Evolutionary conservation across 2,329 filamentous ascomycete species (phyloP).

Genomic region (Teratosphaeria epicoccoides): DNA sequence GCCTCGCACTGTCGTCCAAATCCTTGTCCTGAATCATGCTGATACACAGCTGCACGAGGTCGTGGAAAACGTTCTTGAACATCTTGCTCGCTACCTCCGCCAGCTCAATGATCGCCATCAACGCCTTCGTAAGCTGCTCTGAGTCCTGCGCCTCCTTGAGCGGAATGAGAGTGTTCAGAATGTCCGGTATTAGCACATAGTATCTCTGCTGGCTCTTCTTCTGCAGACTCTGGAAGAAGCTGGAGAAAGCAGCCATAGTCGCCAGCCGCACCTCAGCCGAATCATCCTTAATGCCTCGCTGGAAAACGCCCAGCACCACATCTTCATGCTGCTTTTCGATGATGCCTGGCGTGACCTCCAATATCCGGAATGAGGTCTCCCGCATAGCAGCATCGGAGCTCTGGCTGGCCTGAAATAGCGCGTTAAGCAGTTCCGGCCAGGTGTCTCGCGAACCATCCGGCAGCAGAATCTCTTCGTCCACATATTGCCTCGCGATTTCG

Average conservation of each 20-base stretch:
- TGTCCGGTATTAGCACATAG: slow-evolving; percentile 73
- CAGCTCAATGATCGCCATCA: slow-evolving; percentile 84
- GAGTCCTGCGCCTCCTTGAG: slow-evolving; percentile 87
- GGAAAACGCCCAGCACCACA: slow-evolving; percentile 78
- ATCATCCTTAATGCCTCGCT: slow-evolving; percentile 82
- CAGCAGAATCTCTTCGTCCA: slow-evolving; percentile 50
- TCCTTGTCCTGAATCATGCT: slow-evolving; percentile 95
- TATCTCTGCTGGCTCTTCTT: slow-evolving; percentile 88
- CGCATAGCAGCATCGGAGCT: slow-evolving; percentile 72
- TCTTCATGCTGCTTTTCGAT: slow-evolving; percentile 94
- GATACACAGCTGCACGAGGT: slow-evolving; percentile 83
- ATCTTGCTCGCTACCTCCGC: slow-evolving; percentile 93
- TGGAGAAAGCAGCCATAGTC: slow-evolving; percentile 91
- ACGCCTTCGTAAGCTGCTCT: slow-evolving; percentile 79
- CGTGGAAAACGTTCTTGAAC: slow-evolving; percentile 92
- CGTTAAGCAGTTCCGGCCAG: slow-evolving; percentile 81
- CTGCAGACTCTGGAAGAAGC: slow-evolving; percentile 82
- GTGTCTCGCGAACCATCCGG: slow-evolving; percentile 37
- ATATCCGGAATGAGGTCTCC: slow-evolving; percentile 89
- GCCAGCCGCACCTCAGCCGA: slow-evolving; percentile 79
- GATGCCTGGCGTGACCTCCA: slow-evolving; percentile 86
- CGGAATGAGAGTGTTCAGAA: slow-evolving; percentile 87
- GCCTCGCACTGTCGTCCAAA: slow-evolving; percentile 74
- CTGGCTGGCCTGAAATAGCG: slow-evolving; percentile 83
- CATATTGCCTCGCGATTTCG: slow-evolving; percentile 88